These are phyloP conservation scores for Margaritispora aquatica DNA, from an alignment of 495 filamentous ascomycete species.

Conservation along the genomic window DNA sequence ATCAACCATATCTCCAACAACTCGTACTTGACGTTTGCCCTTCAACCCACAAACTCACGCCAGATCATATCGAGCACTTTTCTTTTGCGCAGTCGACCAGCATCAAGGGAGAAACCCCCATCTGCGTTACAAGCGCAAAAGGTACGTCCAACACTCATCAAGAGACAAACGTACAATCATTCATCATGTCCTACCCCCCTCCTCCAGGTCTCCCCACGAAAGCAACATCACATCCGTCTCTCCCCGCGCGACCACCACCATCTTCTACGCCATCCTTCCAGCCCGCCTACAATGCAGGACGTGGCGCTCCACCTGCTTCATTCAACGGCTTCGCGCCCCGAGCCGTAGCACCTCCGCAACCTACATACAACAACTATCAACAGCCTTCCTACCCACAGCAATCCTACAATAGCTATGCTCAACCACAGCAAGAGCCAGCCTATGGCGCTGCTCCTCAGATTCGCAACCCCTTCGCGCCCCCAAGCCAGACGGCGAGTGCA, in stretches of 20 bases:
- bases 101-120: conserved; percentile 1
- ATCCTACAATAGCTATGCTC: conserved; percentile 25
- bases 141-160: conserved; percentile 47
- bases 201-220: conserved; percentile 73
- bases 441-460: conserved; percentile 48
- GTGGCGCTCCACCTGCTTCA: conserved; percentile 25
- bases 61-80: background rate
- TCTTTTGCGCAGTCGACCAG: background rate
- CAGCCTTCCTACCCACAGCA: conserved; percentile 24
- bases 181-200: conserved; percentile 93
- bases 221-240: conserved; percentile 68
- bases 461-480: conserved; percentile 72
- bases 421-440: conserved; percentile 34
- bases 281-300: conserved; percentile 45
- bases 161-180: conserved; percentile 48
- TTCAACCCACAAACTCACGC: background rate
- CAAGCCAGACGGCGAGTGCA: conserved; percentile 42
- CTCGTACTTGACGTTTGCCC: too few species aligned
- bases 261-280: conserved; percentile 52
- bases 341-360: conserved; percentile 41
- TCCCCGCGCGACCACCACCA: conserved; percentile 79
- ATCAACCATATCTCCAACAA: background rate
- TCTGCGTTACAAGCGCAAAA: conserved; percentile 37
- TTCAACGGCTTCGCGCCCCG: conserved; percentile 52
- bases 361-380: conserved; percentile 20